These are phyloP conservation scores for Trifolium dubium DNA, from an alignment of 306 rosid species.

Conservation along the genomic window DNA sequence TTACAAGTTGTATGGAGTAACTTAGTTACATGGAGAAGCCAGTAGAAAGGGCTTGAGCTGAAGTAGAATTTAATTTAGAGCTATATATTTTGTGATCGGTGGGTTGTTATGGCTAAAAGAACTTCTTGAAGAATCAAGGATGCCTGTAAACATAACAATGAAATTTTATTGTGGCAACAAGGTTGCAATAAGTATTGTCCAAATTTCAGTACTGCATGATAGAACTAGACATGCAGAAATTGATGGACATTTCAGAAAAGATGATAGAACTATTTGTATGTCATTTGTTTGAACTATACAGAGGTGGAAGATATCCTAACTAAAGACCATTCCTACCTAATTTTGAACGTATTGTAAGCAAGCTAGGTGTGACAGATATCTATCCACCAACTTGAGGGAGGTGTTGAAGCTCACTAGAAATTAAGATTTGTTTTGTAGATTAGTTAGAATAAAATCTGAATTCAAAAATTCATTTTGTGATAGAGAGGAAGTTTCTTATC, in stretches of 20 bases:
- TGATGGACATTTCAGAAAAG: not conserved
- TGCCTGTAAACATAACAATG: not conserved
- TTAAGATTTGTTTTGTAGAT: not conserved
- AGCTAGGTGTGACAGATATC: not conserved
- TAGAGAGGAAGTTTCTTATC: not conserved
- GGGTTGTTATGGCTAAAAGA: not conserved
- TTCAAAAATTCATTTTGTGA: not conserved
- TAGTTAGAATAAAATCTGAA: conserved; percentile 6
- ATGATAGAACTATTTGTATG: not conserved
- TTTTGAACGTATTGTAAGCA: not conserved
- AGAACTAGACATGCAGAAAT: not conserved
- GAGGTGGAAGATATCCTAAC: not conserved
- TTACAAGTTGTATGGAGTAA: not conserved
- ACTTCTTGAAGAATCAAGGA: not conserved
- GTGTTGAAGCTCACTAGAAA: not conserved
- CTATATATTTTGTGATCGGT: not conserved
- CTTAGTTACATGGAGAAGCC: not conserved
- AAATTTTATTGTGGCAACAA: not conserved
- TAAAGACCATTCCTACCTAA: not conserved
- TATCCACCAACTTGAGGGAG: not conserved
- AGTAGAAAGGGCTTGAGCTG: not conserved
- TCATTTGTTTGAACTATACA: not conserved
- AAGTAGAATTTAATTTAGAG: not conserved
- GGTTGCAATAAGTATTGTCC: not conserved
- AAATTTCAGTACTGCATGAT: not conserved